These are phyloP conservation scores for Candida ulmi DNA, from an alignment of 805 yeast species.

Conservation along the genomic window DNA sequence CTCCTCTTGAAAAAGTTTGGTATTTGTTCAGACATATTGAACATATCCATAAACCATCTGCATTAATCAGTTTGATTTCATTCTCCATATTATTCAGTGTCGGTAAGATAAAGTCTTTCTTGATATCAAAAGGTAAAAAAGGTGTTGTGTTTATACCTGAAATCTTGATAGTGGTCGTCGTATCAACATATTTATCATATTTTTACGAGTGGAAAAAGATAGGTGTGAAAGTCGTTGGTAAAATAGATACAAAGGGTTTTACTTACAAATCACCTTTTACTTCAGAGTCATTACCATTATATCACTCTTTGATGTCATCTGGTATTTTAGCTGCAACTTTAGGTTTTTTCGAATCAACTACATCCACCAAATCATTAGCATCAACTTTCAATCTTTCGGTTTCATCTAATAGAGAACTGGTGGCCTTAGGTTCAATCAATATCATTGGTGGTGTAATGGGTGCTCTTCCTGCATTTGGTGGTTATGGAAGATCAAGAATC, in stretches of 20 bases:
- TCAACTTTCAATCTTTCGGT: constrained; percentile 64
- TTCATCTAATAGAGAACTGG: constrained; percentile 84
- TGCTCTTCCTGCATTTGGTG: constrained; percentile 89
- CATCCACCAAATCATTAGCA: constrained; percentile 85
- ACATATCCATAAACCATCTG: constrained; percentile 52
- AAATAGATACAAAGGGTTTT: constrained; percentile 45
- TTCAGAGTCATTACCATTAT: constrained; percentile 36
- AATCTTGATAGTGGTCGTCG: constrained; percentile 63
- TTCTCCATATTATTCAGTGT: constrained; percentile 40
- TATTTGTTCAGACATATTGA: constrained; percentile 48
- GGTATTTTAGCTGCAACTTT: constrained; percentile 75
- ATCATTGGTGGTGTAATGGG: constrained; percentile 45
- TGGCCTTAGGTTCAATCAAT: constrained; percentile 81
- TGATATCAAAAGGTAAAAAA: constrained; percentile 24
- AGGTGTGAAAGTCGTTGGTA: constrained; percentile 70
- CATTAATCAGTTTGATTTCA: constrained; percentile 50
- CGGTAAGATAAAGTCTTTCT: constrained; percentile 37
- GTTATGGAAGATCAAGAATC: constrained; percentile 88
- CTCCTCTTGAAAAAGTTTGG: constrained; percentile 63
- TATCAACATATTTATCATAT: constrained; percentile 51
- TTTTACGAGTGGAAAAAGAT: constrained; percentile 42
- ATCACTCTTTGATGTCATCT: constrained; percentile 55
- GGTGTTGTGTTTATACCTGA: constrained; percentile 73
- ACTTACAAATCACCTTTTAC: constrained; percentile 57
- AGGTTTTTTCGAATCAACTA: constrained; percentile 90